Evolutionary conservation across 2,329 filamentous ascomycete species (phyloP), one percentile per base, ranked within the genome.

Genomic region (Trichoderma arundinaceum): DNA sequence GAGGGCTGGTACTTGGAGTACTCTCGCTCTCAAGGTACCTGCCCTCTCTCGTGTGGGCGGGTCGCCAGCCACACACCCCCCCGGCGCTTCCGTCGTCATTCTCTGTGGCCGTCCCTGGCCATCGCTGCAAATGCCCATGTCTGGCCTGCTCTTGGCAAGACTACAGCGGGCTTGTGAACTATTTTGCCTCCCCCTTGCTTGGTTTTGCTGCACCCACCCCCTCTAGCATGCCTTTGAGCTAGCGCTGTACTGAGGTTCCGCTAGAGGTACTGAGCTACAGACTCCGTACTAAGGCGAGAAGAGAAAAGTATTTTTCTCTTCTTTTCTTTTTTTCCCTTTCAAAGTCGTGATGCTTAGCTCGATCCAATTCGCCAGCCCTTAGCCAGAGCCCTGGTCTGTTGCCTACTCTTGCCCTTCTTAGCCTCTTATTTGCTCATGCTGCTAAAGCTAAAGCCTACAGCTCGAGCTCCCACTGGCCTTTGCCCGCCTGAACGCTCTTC

Each of bases 81-180:
- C 65, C 65, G 51, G 46, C 28, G 38, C 59, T 52, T 64, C 65
- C 59, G 64, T 57, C 58, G 59, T 66, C 64, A 64, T 66, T 28
- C 22, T 28, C 22, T 28, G 22, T 28, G 22, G 22, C 22, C 4
- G 22, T 28, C 22, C 22, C 22, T 28, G 22, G 64, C 35, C 28
- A 22, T 52, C 17, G 56, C 54, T 51, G 48, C 35, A 52, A 52
- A 49, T 46, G 48, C 49, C 46, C 41, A 52, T 62, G 51, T 33
- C 17, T 32, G 48, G 59, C 38, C 59, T 62, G 46, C 52, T 49
- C 58, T 46, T 57, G 51, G 32, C 64, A 41, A 28, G 43, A 57
- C 44, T 12, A 32, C 28, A 58, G n/a, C 38, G 39, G 22, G 15
- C 10, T 39, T 41, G 38, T 35, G 51, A 53, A 19, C 59, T 54